Evolutionary conservation across 2,329 filamentous ascomycete genomes (phyloP).

Genomic region (Aspergillus ruber): DNA sequence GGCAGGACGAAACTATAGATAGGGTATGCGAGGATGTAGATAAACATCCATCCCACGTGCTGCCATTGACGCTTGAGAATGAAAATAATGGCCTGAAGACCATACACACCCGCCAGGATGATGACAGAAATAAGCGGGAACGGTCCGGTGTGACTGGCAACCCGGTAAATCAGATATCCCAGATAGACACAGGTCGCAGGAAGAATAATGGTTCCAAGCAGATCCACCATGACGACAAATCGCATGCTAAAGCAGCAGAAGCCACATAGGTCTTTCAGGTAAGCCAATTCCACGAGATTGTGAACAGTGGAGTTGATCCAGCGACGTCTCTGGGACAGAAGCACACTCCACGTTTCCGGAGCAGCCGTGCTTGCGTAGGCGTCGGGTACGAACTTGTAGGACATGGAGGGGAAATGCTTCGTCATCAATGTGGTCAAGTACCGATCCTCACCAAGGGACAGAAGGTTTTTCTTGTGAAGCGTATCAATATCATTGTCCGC

Average conservation of each 20-base stretch:
- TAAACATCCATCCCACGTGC: slow-evolving; percentile 98
- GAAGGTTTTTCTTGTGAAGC: slow-evolving; percentile 86
- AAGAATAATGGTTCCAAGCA: slow-evolving; percentile 85
- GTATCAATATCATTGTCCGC: slow-evolving; percentile 85
- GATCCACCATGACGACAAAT: slow-evolving; percentile 90
- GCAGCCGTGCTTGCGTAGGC: slow-evolving; percentile 91
- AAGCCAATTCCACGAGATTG: slow-evolving; percentile 86
- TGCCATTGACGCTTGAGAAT: slow-evolving; percentile 97
- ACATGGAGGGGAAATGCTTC: slow-evolving; percentile 92
- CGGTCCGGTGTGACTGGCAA: slow-evolving; percentile 62
- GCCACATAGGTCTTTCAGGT: slow-evolving; percentile 87
- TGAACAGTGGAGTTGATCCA: slow-evolving; percentile 99
- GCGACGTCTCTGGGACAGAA: slow-evolving; percentile 94
- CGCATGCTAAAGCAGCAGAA: slow-evolving; percentile 99
- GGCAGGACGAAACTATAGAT: slow-evolving; percentile 89
- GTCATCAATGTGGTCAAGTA: slow-evolving; percentile 97
- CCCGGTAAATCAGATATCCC: slow-evolving; percentile 75
- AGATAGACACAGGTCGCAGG: slow-evolving; percentile 84
- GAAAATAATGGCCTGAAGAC: slow-evolving; percentile 92
- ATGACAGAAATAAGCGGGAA: slow-evolving; percentile 83
- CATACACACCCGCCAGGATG: slow-evolving; percentile 87
- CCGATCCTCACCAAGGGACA: slow-evolving; percentile 93
- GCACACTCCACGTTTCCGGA: slow-evolving; percentile 85
- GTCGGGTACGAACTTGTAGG: slow-evolving; percentile 91
- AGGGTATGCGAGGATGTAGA: slow-evolving; percentile 92